Conservation (phyloP, 345 rosid genomes). For the Gossypioides kirkii region DNA sequence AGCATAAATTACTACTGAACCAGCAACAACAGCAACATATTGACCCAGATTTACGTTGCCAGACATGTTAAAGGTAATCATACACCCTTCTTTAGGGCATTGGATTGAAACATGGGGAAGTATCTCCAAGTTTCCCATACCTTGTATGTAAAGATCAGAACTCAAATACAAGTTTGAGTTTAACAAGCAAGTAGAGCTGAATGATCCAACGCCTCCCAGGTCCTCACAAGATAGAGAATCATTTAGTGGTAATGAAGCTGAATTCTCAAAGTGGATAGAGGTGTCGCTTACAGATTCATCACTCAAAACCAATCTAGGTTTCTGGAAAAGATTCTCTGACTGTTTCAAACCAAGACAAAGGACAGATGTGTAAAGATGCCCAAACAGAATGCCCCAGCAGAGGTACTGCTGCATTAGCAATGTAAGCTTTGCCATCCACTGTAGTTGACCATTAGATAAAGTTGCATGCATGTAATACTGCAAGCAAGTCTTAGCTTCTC, state of each 20-base stretch:
- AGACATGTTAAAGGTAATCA: constrained; percentile 57
- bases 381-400: constrained; percentile 46
- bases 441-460: not conserved
- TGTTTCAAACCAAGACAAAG: constrained; percentile 35
- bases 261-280: constrained; percentile 15
- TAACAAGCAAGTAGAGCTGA: constrained; percentile 74
- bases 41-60: constrained; percentile 73
- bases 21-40: constrained; percentile 57
- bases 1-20: constrained; percentile 61
- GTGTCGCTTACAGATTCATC: constrained; percentile 24
- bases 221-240: constrained; percentile 55
- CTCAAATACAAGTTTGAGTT: constrained; percentile 58
- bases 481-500: constrained; percentile 11
- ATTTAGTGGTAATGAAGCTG: constrained; percentile 18
- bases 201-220: constrained; percentile 81
- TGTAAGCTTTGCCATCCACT: constrained; percentile 28
- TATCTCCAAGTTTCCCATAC: constrained; percentile 71
- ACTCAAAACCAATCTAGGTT: constrained; percentile 24
- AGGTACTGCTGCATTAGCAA: constrained; percentile 39
- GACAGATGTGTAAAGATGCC: constrained; percentile 22
- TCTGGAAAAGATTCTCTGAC: constrained; percentile 19
- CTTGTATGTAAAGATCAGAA: constrained; percentile 58
- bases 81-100: constrained; percentile 71
- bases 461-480: not conserved
- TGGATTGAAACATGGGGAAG: constrained; percentile 58